phyloP scores from a whole-genome alignment of 305 asterid species.

The Solanum hybrid region DNA sequence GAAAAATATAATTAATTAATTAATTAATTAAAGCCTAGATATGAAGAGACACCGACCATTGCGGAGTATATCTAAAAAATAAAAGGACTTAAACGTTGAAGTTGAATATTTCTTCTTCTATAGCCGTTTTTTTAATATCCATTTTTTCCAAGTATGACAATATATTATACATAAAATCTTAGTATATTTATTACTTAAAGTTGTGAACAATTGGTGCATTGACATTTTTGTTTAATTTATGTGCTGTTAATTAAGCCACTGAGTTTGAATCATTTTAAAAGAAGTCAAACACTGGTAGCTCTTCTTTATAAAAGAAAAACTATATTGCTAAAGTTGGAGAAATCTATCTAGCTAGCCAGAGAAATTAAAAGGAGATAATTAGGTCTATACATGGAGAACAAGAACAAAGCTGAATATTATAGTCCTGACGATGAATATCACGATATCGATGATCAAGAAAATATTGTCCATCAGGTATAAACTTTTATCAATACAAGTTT shows the following conservation, averaged over 20 bases:
- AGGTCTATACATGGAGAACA: constrained; percentile 18
- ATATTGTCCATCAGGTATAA: constrained; percentile 11
- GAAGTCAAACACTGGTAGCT: constrained; percentile 59
- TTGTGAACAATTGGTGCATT: constrained; percentile 41
- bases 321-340: neutral
- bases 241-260: constrained; percentile 12
- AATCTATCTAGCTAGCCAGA: neutral
- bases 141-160: constrained; percentile 15
- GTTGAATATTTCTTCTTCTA: constrained; percentile 9
- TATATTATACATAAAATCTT: neutral
- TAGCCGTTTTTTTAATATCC: neutral
- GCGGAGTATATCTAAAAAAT: neutral
- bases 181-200: neutral
- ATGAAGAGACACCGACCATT: constrained; percentile 4
- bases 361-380: constrained; percentile 3
- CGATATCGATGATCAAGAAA: constrained; percentile 30
- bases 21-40: neutral
- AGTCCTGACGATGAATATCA: constrained; percentile 30
- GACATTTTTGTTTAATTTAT: constrained; percentile 38
- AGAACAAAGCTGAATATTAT: constrained; percentile 28
- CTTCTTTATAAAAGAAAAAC: constrained; percentile 28
- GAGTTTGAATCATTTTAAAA: constrained; percentile 24
- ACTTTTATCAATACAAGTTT: neutral
- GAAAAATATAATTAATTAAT: neutral
- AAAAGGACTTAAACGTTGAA: constrained; percentile 18